Percentiles rank a stretch among this genome's conserved stretches.
Conservation (phyloP, 176 grass and related monocot genomes). For the Triticum urartu region DNA sequence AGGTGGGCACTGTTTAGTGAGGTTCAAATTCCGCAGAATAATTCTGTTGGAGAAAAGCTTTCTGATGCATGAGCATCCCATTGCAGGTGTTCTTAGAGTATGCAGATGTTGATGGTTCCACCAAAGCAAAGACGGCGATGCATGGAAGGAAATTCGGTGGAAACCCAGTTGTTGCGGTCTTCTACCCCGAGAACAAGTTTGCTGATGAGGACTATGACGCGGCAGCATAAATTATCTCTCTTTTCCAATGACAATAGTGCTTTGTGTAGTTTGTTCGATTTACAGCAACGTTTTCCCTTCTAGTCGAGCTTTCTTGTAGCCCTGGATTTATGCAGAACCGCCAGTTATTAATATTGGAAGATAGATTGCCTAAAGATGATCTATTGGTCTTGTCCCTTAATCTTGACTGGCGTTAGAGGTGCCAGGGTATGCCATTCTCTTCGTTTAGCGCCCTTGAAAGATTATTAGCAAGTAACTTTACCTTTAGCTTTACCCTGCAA, state of each 20-base stretch:
- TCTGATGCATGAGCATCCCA: neutral
- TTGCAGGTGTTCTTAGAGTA: slow-evolving; percentile 91
- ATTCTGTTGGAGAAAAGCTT: neutral
- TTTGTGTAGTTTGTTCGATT: neutral
- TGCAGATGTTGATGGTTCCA: slow-evolving; percentile 64
- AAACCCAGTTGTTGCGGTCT: slow-evolving; percentile 76
- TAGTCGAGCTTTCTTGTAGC: neutral
- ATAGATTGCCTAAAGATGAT: neutral
- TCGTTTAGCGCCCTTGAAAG: neutral
- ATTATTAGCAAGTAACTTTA: neutral
- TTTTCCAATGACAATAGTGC: neutral
- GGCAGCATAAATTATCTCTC: slow-evolving; percentile 24
- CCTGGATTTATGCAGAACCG: slow-evolving; percentile 1
- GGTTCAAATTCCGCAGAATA: neutral
- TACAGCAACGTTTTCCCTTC: neutral
- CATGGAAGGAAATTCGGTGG: slow-evolving; percentile 88
- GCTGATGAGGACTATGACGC: slow-evolving; percentile 74
- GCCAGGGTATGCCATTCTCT: neutral
- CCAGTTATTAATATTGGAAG: slow-evolving; percentile 9
- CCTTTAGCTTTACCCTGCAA: too few species aligned
- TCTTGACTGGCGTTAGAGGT: neutral
- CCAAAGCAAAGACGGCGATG: slow-evolving; percentile 75
- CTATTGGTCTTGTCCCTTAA: neutral
- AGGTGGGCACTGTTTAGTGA: slow-evolving; percentile 45
- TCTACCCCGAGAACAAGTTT: slow-evolving; percentile 89